Base-by-base conservation (phyloP, 352 stramenopile genomes). In the Phytopythium helicoides region DNA sequence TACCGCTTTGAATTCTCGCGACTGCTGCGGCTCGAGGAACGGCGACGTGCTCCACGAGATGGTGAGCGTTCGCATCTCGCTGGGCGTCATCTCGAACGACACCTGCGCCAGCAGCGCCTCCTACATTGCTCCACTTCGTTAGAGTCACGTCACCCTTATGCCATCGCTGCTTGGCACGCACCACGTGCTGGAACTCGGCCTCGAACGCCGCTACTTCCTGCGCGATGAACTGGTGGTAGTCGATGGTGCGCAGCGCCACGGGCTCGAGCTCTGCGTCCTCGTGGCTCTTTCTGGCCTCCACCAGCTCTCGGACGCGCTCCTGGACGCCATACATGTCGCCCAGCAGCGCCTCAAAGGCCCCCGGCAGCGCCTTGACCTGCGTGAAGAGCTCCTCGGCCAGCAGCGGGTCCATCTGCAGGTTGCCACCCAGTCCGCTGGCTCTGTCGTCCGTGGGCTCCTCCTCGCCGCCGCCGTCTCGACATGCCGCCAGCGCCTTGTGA, bases 21-120 rank as follows among this genome's bases (percentile, higher is more conserved):
- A 81, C 39, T 75, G 63, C 26, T 60, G 62, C 15, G 73, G 69
- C 35, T 91, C 68, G 14, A 91, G 64, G 47, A 93, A 93, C 2
- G 83, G 80, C 21, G 82, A 90, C 33, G 83, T 90, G 45, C 73
- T 91, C 74, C 82, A 90, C 10, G 81, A 91, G 37, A 90, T 89
- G 12, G 86, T 68, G 36, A 89, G 82, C n/a, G 83, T 88, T 15
- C 76, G 80, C 44, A 91, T 60, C 59, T 86, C 61, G 51, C 87
- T 76, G 16, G 68, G 87, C 18, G 83, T 77, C 19, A 74, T 86
- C 14, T 82, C 65, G 56, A 93, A 93, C 19, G 78, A 71, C 35
- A 93, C 72, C 37, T 81, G 75, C 18, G 62, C 62, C 56, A 93
- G 46, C 37, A 90, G 58, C 14, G 63, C 64, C 66, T 90, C 80